Percentiles rank a stretch among this genome's conserved stretches.
Evolutionary conservation across 371 early-diverging fungal species (phyloP).

Genomic region (Mortierella sp.): DNA sequence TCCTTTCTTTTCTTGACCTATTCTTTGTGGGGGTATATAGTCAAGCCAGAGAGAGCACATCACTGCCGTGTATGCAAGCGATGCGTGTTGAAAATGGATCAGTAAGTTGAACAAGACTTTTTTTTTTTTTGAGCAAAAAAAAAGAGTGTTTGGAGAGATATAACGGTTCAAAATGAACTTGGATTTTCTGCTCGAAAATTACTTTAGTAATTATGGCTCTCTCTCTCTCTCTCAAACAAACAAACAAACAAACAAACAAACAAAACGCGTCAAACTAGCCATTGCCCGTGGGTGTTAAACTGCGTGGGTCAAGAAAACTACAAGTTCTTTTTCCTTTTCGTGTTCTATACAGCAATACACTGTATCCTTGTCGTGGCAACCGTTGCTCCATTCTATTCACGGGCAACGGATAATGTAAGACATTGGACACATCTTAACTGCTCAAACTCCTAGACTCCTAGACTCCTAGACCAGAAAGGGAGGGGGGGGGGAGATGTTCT

Average conservation of each 20-base stretch:
- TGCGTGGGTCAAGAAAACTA: conserved; percentile 72
- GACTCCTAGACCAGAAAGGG: too few relatives aligned
- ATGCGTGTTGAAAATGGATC: conserved; percentile 74
- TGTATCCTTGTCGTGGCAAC: conserved; percentile 58
- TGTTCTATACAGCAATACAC: conserved; percentile 61
- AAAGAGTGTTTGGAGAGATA: too few relatives aligned
- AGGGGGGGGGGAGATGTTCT: not conserved
- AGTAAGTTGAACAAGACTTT: conserved; percentile 54
- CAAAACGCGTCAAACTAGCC: conserved; percentile 46
- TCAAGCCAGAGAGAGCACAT: conserved; percentile 71
- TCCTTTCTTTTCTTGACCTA: not conserved
- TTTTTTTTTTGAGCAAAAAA: not conserved
- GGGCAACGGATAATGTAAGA: conserved; percentile 55
- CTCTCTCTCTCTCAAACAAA: not conserved
- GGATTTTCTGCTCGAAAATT: too few relatives aligned
- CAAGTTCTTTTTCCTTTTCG: conserved; percentile 69
- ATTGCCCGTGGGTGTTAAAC: conserved; percentile 72
- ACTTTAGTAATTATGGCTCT: too few relatives aligned
- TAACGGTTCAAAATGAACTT: too few relatives aligned
- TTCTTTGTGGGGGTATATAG: conserved; percentile 10
- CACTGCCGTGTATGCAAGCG: conserved; percentile 73
- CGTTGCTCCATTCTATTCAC: conserved; percentile 52
- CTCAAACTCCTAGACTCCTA: too few relatives aligned
- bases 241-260: not conserved
- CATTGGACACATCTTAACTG: not conserved